Conservation (phyloP, 2,329 filamentous ascomycete genomes). For the Geoglossum cookeanum region DNA sequence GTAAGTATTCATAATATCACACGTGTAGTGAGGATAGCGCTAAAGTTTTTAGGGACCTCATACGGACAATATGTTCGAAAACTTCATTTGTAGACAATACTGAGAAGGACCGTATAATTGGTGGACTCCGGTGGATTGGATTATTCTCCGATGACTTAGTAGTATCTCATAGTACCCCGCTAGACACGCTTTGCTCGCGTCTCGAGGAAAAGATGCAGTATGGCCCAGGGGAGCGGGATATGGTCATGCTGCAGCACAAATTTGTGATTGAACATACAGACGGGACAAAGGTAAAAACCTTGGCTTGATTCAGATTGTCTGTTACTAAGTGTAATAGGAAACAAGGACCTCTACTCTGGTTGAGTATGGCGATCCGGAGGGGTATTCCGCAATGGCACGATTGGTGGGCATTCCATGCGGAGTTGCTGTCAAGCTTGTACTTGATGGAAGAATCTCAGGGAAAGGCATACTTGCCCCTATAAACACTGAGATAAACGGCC, state of each 20-base stretch:
- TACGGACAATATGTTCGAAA: slow-evolving; percentile 55
- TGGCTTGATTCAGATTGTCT: not conserved
- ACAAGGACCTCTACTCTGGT: slow-evolving; percentile 62
- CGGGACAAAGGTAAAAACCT: slow-evolving; percentile 27
- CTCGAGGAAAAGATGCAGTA: slow-evolving; percentile 88
- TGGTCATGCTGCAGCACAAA: slow-evolving; percentile 65
- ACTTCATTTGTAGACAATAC: slow-evolving; percentile 49
- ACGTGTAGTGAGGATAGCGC: not conserved
- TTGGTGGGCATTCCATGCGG: slow-evolving; percentile 59
- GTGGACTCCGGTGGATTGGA: slow-evolving; percentile 54
- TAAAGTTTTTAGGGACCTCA: slow-evolving; percentile 25
- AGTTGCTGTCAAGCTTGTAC: slow-evolving; percentile 59
- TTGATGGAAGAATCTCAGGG: slow-evolving; percentile 53
- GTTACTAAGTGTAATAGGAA: slow-evolving; percentile 30
- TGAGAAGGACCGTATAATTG: slow-evolving; percentile 49
- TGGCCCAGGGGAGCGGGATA: slow-evolving; percentile 62
- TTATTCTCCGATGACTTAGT: slow-evolving; percentile 31
- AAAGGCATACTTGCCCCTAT: slow-evolving; percentile 64
- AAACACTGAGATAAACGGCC: slow-evolving; percentile 48
- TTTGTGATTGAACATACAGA: slow-evolving; percentile 73
- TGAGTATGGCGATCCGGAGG: slow-evolving; percentile 64
- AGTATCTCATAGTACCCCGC: slow-evolving; percentile 54
- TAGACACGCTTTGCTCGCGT: slow-evolving; percentile 79
- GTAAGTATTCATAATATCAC: not conserved
- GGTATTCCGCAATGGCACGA: slow-evolving; percentile 71